phyloP scores from a whole-genome alignment of 1,284 basidiomycete species.

The Hymenochaete sp. region DNA sequence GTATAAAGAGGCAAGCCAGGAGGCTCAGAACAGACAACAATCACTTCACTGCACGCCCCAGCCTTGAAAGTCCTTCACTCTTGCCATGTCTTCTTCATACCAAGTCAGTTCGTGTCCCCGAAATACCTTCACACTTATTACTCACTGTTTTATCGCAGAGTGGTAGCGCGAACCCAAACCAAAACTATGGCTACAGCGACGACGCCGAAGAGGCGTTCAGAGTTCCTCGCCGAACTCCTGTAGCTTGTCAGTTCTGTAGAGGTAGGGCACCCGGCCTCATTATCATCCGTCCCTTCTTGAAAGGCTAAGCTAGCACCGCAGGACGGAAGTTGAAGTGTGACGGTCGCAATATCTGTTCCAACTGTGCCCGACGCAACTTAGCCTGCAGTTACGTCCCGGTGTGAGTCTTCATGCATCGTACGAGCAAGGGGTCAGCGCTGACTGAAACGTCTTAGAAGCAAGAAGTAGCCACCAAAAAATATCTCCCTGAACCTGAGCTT shows the following conservation, averaged over 20 bases:
- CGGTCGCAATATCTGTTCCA: constrained; percentile 17
- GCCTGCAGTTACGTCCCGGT: constrained; percentile 18
- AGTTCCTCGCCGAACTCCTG: constrained; percentile 18
- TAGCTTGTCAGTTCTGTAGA: constrained; percentile 20
- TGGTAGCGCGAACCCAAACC: background rate
- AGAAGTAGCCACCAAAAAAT: too few relatives aligned
- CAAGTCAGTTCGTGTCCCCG: too few relatives aligned
- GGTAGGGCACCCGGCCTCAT: constrained; percentile 3
- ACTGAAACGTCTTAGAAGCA: too few relatives aligned
- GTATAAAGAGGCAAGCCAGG: too few relatives aligned
- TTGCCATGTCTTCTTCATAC: constrained; percentile 1
- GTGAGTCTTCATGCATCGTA: constrained; percentile 14
- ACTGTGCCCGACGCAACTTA: constrained; percentile 17
- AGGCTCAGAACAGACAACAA: too few relatives aligned
- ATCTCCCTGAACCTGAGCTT: too few relatives aligned
- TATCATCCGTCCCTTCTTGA: background rate
- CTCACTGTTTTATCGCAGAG: too few relatives aligned
- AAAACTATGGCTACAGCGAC: constrained; percentile 6
- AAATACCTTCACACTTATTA: too few relatives aligned
- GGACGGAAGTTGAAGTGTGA: constrained; percentile 20
- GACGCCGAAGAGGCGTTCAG: constrained; percentile 13
- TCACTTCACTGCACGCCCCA: background rate
- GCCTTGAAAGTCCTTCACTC: background rate
- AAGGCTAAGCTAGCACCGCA: background rate
- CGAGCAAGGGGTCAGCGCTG: too few relatives aligned